Base-by-base conservation (phyloP, 2,329 filamentous ascomycete species). In the Blastomyces parvus region DNA sequence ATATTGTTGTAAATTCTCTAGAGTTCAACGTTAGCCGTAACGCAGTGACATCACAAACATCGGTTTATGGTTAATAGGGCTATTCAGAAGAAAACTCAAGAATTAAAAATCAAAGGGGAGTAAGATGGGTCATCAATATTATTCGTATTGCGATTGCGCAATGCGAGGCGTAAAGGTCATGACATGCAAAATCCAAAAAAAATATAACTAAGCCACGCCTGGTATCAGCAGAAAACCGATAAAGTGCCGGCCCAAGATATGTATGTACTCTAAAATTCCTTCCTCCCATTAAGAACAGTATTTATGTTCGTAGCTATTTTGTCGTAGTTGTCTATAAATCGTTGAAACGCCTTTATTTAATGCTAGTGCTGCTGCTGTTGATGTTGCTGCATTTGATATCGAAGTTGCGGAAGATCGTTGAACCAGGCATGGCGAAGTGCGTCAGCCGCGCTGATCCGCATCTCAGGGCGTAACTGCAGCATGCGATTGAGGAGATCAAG, bases 401-500 rank as follows among this genome's bases (percentile, higher is more conserved):
- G 81, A 64, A 78, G 76, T 70, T 84, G 82, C 59, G 84, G 78
- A 71, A 85, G 78, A 67, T 85, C 83, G 69, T 85, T 84, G 79
- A 99, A 99, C 94, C 94, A 99, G 0, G 88, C 90, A 74, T 99
- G 94, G 69, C 88, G 84, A 50, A 97, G 81, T 3, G 94, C 92
- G 66, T 96, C 90, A 61, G 87, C 83, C 1, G 94, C 94, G 69
- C 89, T 92, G 73, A 96, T 89, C 62, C 94, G 86, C 77, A 96
- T 86, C 77, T 99, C 94, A 0, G 94, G 94, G 42, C 92, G 86
- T 62, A 97, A 80, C 75, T 97, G 93, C 38, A 99, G 84, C 90
- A 99, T 96, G 65, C 89, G 84, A 71, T 89, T 87, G 67, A 99
- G 81, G 56, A 99, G 80, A 73, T 96, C 91, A 70, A 99, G 86